These are phyloP conservation scores for Backusella parvicylindrica DNA, from an alignment of 192 early-diverging fungal genomes.

Conservation along the genomic window DNA sequence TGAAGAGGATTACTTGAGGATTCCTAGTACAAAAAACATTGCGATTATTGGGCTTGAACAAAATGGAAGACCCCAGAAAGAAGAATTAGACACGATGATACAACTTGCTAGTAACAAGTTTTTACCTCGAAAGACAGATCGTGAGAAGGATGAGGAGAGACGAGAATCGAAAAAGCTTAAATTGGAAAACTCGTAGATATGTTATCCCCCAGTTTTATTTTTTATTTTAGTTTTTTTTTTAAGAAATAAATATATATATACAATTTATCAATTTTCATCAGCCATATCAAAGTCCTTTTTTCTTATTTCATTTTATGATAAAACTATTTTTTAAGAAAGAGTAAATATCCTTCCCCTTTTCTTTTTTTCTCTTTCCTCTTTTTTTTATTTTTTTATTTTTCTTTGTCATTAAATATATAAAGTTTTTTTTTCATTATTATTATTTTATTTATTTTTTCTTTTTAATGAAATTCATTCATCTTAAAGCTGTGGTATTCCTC, in stretches of 20 bases:
- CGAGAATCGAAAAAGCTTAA: slow-evolving; percentile 30
- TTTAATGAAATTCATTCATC: slow-evolving; percentile 11
- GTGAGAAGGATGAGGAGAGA: slow-evolving; percentile 44
- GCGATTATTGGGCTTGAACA: slow-evolving; percentile 56
- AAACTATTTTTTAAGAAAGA: background rate
- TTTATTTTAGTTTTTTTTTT: slow-evolving; percentile 10
- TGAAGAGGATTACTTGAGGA: slow-evolving; percentile 65
- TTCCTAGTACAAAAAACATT: slow-evolving; percentile 81
- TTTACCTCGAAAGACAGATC: slow-evolving; percentile 50
- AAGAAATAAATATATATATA: background rate
- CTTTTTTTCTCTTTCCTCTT: background rate
- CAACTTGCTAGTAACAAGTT: slow-evolving; percentile 28
- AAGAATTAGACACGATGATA: slow-evolving; percentile 20
- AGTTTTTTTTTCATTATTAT: background rate
- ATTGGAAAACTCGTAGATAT: slow-evolving; percentile 15
- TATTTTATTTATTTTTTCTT: background rate
- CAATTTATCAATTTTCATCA: background rate
- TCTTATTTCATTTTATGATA: slow-evolving; percentile 6
- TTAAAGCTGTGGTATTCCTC: background rate
- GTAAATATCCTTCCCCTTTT: background rate
- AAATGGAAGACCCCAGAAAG: background rate
- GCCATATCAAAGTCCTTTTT: slow-evolving; percentile 2
- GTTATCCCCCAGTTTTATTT: background rate
- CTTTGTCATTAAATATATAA: background rate
- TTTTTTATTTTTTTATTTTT: slow-evolving; percentile 2